Evolutionary conservation across 257 asterid species (phyloP).

Genomic region (Misopates orontium): DNA sequence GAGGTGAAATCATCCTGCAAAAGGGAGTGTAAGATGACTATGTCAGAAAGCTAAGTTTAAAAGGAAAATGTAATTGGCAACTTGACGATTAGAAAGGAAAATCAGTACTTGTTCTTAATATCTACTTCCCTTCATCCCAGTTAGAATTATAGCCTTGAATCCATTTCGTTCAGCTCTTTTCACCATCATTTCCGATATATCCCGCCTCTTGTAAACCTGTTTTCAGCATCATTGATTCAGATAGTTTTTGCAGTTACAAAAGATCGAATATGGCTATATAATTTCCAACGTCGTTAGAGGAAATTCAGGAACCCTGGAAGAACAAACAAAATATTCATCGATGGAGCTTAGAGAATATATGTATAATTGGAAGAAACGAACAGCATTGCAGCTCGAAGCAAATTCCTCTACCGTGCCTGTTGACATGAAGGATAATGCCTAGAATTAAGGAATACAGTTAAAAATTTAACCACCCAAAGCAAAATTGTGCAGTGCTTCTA

Average conservation of each 20-base stretch:
- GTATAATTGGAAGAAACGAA: slow-evolving; percentile 66
- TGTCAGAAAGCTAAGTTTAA: not conserved
- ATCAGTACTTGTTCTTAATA: slow-evolving; percentile 54
- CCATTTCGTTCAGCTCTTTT: slow-evolving; percentile 67
- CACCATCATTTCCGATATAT: slow-evolving; percentile 54
- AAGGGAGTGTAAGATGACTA: not conserved
- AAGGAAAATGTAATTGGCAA: no score
- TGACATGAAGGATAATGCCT: slow-evolving; percentile 58
- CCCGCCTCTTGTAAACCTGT: slow-evolving; percentile 57
- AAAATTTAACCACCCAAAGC: no score
- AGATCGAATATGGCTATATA: no score
- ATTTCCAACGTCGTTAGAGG: no score
- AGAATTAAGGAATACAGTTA: slow-evolving; percentile 7
- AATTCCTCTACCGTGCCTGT: slow-evolving; percentile 63
- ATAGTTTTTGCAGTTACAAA: no score
- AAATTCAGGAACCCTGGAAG: no score
- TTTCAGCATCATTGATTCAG: not conserved
- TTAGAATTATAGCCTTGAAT: slow-evolving; percentile 60
- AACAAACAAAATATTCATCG: not conserved
- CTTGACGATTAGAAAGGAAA: no score
- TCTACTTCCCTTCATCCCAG: slow-evolving; percentile 69
- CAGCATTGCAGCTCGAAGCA: slow-evolving; percentile 63
- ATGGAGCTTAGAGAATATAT: slow-evolving; percentile 27
- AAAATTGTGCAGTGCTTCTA: no score
- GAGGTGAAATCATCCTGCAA: slow-evolving; percentile 63